Evolutionary conservation across 192 early-diverging fungal species (phyloP).

Genomic region (Gaertneriomyces semiglobifer): DNA sequence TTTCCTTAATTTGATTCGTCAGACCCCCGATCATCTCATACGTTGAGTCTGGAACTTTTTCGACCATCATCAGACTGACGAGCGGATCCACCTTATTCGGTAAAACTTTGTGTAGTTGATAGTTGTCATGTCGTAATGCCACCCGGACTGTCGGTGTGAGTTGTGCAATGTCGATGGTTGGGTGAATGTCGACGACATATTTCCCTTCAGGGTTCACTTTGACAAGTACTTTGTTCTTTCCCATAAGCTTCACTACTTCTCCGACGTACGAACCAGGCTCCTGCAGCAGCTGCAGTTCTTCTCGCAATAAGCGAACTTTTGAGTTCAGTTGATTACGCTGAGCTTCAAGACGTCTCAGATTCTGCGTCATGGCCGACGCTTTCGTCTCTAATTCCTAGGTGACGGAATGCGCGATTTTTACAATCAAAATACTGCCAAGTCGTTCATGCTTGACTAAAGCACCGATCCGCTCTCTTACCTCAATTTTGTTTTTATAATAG

Average conservation of each 20-base stretch:
- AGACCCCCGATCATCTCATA: conserved; percentile 99
- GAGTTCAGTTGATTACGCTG: conserved; percentile 97
- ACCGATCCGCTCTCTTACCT: conserved; percentile 28
- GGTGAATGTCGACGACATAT: conserved; percentile 94
- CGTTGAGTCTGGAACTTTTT: conserved; percentile 98
- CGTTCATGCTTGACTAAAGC: background rate
- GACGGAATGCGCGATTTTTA: background rate
- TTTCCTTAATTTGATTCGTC: conserved; percentile 99
- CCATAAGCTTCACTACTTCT: conserved; percentile 98
- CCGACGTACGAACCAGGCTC: conserved; percentile 95
- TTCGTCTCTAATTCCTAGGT: conserved; percentile 76
- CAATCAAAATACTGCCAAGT: background rate
- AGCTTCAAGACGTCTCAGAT: conserved; percentile 95
- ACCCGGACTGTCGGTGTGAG: conserved; percentile 92
- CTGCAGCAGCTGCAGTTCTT: conserved; percentile 94
- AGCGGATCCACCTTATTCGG: conserved; percentile 99
- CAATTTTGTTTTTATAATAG: conserved; percentile 56
- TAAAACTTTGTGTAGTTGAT: conserved; percentile 89
- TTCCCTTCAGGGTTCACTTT: conserved; percentile 95
- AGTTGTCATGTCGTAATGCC: conserved; percentile 86
- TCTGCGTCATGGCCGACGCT: conserved; percentile 87
- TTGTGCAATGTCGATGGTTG: conserved; percentile 84
- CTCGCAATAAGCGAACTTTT: conserved; percentile 92
- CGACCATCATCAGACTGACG: conserved; percentile 99
- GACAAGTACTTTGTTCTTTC: conserved; percentile 80